phyloP scores from a whole-genome alignment of 768 basidiomycete genomes.

The Tylopilus felleus region DNA sequence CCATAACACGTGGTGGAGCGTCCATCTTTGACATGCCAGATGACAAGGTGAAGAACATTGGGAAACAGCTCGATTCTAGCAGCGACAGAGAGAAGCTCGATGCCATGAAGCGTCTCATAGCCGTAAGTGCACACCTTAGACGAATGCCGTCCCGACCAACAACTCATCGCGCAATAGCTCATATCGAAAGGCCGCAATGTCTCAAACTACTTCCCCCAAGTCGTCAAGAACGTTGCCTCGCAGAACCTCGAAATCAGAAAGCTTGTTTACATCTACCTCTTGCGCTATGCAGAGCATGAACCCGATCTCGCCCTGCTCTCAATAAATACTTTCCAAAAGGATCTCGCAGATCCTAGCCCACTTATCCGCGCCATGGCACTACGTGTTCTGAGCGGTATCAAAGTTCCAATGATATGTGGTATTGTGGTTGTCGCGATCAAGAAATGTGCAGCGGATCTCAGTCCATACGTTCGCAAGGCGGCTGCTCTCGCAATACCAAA shows the following conservation, averaged over 20 bases:
- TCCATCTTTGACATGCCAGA: constrained; percentile 67
- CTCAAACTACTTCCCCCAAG: constrained; percentile 91
- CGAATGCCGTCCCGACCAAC: background rate
- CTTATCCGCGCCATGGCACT: constrained; percentile 96
- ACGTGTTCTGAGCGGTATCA: constrained; percentile 88
- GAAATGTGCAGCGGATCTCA: constrained; percentile 88
- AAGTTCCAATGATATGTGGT: constrained; percentile 82
- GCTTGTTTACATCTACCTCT: constrained; percentile 95
- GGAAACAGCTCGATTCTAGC: constrained; percentile 81
- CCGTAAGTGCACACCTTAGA: constrained; percentile 50
- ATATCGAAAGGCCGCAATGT: constrained; percentile 92
- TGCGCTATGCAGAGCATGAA: constrained; percentile 89
- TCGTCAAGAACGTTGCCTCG: constrained; percentile 95
- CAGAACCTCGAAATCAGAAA: constrained; percentile 92
- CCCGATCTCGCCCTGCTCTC: constrained; percentile 94
- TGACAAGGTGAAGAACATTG: constrained; percentile 80
- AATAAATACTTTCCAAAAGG: constrained; percentile 98
- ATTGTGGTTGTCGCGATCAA: constrained; percentile 86
- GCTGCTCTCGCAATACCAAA: constrained; percentile 89
- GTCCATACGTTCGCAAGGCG: constrained; percentile 92
- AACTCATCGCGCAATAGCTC: constrained; percentile 46
- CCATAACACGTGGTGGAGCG: constrained; percentile 51
- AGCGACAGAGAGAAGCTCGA: constrained; percentile 90
- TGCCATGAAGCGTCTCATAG: constrained; percentile 92
- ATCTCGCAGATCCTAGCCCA: constrained; percentile 87